Base-by-base conservation (phyloP, 2,329 filamentous ascomycete genomes). In the Colletotrichum sp. region DNA sequence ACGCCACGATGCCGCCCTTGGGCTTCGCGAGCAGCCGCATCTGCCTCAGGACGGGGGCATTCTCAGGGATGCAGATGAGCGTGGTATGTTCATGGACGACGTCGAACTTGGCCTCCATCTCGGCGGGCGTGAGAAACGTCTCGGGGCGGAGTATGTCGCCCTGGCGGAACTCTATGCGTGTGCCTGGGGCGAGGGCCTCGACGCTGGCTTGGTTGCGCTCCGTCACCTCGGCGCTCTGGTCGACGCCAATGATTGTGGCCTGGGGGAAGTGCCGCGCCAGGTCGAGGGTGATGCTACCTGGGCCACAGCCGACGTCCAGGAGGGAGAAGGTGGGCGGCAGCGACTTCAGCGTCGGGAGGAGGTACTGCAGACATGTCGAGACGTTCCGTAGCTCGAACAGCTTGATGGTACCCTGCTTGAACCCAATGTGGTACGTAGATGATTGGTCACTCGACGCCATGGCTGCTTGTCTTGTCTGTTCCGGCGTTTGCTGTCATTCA, bases 251-350 rank as follows among this genome's bases (percentile, higher is more conserved):
- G 24, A 87, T 82, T 13, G 81, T 80, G 28, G 85, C 86, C 34
- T 84, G 75, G 0, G 86, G 84, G 1, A 86, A 82, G 43, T 82
- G 79, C 6, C 78, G 72, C 9, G 86, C 86, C 3, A 87, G 77
- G 75, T 85, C 85, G 6, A 83, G 74, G 5, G 85, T 87, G 77
- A 88, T 87, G 21, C 83, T 85, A 52, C 85, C 86, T 0, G 86
- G 85, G 2, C 86, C 86, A 74, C 85, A 87, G 43, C 86, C 86
- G 15, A 88, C 79, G 74, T 87, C 86, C 7, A 87, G 82, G 77
- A 87, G 82, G 61, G 77, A 48, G 80, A 82, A 82, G 66, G 78
- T 78, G 15, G 84, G 83, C 36, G 73, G 68, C 36, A 72, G 24
- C 30, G 55, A 67, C 57, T 81, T 78, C 28, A 87, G 79, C 67